Conservation (phyloP, 176 grass and related monocot genomes). For the Lolium multiflorum region DNA sequence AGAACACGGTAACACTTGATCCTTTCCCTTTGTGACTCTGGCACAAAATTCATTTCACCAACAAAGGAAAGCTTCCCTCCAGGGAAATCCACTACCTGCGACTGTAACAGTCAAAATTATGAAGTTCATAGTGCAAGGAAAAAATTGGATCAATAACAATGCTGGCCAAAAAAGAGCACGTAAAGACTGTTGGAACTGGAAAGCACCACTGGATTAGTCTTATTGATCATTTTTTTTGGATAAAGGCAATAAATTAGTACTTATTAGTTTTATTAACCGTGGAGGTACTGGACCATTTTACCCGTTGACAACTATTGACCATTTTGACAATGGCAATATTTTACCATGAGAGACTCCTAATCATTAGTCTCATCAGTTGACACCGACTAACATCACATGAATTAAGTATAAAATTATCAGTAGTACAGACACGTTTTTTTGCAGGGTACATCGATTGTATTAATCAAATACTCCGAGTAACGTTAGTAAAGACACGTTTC, state of each 20-base stretch:
- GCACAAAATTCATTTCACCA: slow-evolving; percentile 79
- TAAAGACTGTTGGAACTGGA: no score
- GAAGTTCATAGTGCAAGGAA: no score
- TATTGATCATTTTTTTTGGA: no score
- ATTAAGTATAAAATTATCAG: neutral
- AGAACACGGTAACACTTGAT: slow-evolving; percentile 90
- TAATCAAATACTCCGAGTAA: no score
- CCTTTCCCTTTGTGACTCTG: slow-evolving; percentile 70
- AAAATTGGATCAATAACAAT: no score
- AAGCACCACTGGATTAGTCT: no score
- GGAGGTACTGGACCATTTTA: slow-evolving; percentile 3
- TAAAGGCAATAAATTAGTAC: no score
- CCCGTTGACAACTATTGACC: neutral
- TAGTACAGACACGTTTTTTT: neutral
- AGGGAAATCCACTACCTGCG: slow-evolving; percentile 80
- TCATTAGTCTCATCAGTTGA: slow-evolving; percentile 32
- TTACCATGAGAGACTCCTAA: slow-evolving; percentile 19
- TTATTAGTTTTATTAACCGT: neutral
- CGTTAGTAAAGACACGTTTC: neutral
- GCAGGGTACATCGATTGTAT: no score
- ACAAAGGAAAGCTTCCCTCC: slow-evolving; percentile 88
- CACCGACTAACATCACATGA: slow-evolving; percentile 3
- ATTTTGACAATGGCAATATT: slow-evolving; percentile 29
- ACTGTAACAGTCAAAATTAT: neutral
- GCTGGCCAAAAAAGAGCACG: no score